Evolutionary conservation across 2,329 filamentous ascomycete species (phyloP).

Genomic region (Claviceps sp.): DNA sequence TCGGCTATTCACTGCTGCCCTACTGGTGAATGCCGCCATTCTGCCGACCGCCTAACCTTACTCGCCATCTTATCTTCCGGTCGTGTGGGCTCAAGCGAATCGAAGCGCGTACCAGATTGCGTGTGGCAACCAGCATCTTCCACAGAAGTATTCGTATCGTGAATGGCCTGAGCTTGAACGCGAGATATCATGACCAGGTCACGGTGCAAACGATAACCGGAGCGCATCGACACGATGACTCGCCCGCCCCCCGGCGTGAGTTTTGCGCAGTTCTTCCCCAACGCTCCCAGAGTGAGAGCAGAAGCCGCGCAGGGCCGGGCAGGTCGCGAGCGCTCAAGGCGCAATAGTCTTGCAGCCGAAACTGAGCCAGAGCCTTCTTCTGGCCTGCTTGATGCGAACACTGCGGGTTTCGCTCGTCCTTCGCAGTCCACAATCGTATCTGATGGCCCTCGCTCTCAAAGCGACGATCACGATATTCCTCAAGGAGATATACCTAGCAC

Average conservation of each 20-base stretch:
- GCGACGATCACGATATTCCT: constrained; percentile 45
- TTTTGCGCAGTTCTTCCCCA: constrained; percentile 79
- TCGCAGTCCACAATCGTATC: constrained; percentile 12
- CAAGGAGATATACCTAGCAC: constrained; percentile 57
- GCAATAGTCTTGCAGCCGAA: constrained; percentile 12
- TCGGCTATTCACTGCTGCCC: constrained; percentile 27
- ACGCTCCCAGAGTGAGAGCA: constrained; percentile 53
- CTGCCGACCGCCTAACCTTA: background rate
- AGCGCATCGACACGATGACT: constrained; percentile 54
- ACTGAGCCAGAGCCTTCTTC: constrained; percentile 12
- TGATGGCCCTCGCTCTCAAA: constrained; percentile 15
- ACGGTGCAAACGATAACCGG: constrained; percentile 38
- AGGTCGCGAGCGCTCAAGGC: constrained; percentile 19
- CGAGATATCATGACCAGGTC: constrained; percentile 44
- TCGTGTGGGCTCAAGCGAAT: constrained; percentile 26
- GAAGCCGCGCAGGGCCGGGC: constrained; percentile 25
- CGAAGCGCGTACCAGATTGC: constrained; percentile 12
- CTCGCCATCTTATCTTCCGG: constrained; percentile 9
- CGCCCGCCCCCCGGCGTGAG: constrained; percentile 59
- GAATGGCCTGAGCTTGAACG: constrained; percentile 13
- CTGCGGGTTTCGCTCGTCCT: constrained; percentile 11
- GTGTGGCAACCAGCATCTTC: constrained; percentile 3
- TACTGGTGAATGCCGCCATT: constrained; percentile 23
- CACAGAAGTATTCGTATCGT: constrained; percentile 11
- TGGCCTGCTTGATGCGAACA: constrained; percentile 13